Evolutionary conservation across 1,284 basidiomycete genomes (phyloP), one percentile per base, ranked within the genome.

Genomic region (Rhodotorula sp.): DNA sequence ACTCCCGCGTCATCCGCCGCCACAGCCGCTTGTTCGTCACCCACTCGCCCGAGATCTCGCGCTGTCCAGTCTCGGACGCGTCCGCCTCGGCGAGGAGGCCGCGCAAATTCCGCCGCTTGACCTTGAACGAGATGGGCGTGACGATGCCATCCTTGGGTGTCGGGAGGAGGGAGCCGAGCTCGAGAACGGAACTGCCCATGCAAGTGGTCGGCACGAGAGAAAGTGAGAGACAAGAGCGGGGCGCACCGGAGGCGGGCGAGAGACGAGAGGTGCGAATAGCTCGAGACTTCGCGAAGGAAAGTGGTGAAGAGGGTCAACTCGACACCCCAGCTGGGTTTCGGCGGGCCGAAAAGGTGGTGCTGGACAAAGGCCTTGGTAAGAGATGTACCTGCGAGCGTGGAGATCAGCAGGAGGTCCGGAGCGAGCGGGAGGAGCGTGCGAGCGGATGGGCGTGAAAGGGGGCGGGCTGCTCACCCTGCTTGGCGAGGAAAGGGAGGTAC

Each of bases 31-130:
- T 91, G 60, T 93, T 92, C 25, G 98, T 91, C 29, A 98, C 90
- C 96, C 96, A 99, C 84, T 99, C 97, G 9, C 93, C 96, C 2
- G 89, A 89, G 57, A 99, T 85, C 79, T 95, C 91, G 12, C 96
- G 87, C 27, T 81, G 84, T 64, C 89, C 92, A 63, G 85, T 85
- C 82, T 92, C 92, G 17, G 84, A 79, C n/a, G 86, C 86, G 79
- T 98, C 91, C 68, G 87, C 87, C 22, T 89, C 85, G 15, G 88
- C 84, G 34, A 97, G 86, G 62, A 96, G 88, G 7, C 93, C 93
- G 39, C 88, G 86, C 51, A 97, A 84, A 8, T 85, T 82, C 19
- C 91, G 88, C 76, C 83, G 86, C 72, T 87, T 88, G 60, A 98
- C 94, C 55, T 85, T 86, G 81, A 97, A 99, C 0, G 92, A 94